phyloP scores from a whole-genome alignment of 1,139 yeast genomes.

The Magnusiomyces clavatus region DNA sequence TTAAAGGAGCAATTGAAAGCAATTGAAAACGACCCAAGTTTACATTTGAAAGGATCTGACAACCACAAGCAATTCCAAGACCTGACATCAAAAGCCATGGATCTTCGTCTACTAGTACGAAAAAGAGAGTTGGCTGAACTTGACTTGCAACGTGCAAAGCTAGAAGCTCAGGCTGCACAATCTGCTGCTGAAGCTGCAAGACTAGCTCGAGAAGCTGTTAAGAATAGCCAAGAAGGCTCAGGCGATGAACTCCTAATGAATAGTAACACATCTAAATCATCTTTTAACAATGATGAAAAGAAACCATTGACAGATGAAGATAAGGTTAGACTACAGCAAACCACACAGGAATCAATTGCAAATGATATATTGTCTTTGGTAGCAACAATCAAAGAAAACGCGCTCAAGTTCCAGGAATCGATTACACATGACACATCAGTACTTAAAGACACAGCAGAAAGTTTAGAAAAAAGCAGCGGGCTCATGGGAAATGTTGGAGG shows the following conservation, averaged over 20 bases:
- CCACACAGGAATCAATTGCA: conserved; percentile 37
- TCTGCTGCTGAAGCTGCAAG: conserved; percentile 30
- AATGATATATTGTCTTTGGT: conserved; percentile 44
- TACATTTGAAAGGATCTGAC: not conserved
- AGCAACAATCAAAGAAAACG: conserved; percentile 43
- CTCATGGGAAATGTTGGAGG: conserved; percentile 33
- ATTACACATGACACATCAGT: conserved; percentile 30
- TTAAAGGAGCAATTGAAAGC: not conserved
- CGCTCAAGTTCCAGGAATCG: conserved; percentile 36
- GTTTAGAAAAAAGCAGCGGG: conserved; percentile 30
- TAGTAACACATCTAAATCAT: not conserved
- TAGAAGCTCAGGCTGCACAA: conserved; percentile 46
- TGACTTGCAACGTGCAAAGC: conserved; percentile 37
- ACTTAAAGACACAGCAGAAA: conserved; percentile 28
- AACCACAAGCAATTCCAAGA: not conserved
- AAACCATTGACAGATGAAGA: conserved; percentile 18
- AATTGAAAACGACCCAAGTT: not conserved
- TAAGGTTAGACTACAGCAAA: conserved; percentile 28
- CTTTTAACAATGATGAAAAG: not conserved
- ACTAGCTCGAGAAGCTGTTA: not conserved
- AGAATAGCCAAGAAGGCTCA: not conserved
- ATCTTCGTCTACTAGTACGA: conserved; percentile 4
- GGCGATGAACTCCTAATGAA: not conserved
- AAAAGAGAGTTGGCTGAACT: conserved; percentile 5
- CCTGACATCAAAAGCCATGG: conserved; percentile 4